phyloP scores from a whole-genome alignment of 176 grass and related monocot species.

The Oryza brachyantha region DNA sequence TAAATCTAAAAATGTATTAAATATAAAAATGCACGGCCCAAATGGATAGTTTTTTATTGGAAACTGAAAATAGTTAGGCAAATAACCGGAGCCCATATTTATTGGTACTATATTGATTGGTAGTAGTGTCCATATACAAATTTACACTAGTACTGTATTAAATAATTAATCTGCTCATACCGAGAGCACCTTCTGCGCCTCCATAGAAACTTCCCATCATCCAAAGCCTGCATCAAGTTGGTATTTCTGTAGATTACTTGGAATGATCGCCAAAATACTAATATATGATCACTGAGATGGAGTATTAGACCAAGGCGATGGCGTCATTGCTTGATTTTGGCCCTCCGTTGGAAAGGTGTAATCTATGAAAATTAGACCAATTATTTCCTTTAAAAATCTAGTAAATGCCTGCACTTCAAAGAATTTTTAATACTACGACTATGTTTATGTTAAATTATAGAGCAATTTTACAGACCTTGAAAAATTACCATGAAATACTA shows the following conservation, averaged over 20 bases:
- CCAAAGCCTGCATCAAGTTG: conserved; percentile 19
- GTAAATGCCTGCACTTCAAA: too few species aligned
- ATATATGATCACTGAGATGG: not conserved
- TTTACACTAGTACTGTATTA: not conserved
- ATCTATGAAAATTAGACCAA: too few species aligned
- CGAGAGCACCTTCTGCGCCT: conserved; percentile 41
- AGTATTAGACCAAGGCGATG: too few species aligned
- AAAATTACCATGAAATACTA: too few species aligned
- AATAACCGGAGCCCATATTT: too few species aligned
- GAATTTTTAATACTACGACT: too few species aligned
- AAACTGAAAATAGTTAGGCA: not conserved
- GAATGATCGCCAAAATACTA: not conserved
- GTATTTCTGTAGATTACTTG: conserved; percentile 6
- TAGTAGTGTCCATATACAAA: not conserved
- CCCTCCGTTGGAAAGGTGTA: too few species aligned
- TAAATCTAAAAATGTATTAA: not conserved
- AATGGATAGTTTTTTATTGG: too few species aligned
- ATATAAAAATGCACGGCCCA: not conserved
- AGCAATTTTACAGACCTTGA: too few species aligned
- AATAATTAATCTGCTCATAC: conserved; percentile 14
- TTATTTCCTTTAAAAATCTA: too few species aligned
- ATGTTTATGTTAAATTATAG: too few species aligned
- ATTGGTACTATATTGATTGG: not conserved
- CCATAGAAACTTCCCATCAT: conserved; percentile 35
- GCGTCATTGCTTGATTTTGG: too few species aligned